Conservation (phyloP, 2,329 filamentous ascomycete genomes). For the Trichoderma citrinoviride region DNA sequence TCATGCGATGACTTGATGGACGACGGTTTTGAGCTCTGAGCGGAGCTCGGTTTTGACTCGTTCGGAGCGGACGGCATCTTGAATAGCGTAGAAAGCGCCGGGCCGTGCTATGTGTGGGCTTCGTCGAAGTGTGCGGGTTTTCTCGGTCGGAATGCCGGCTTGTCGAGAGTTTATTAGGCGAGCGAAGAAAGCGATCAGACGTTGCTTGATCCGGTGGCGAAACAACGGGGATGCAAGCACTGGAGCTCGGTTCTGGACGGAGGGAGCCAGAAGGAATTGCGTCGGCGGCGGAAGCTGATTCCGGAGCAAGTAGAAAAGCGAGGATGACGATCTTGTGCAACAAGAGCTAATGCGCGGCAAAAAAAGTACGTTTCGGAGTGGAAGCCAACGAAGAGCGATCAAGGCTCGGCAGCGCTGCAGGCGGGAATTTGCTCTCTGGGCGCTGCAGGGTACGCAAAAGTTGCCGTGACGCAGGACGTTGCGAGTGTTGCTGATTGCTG, state of each 20-base stretch:
- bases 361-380: neutral
- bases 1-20: constrained; percentile 52
- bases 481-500: neutral
- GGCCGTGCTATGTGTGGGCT: neutral
- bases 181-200: neutral
- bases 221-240: constrained; percentile 6
- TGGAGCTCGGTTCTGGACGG: constrained; percentile 8
- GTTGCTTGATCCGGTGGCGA: constrained; percentile 12
- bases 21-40: constrained; percentile 48
- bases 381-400: neutral
- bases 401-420: neutral
- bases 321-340: constrained; percentile 8
- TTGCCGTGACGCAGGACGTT: neutral
- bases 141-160: neutral
- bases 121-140: neutral
- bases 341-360: constrained; percentile 5
- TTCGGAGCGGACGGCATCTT: constrained; percentile 36
- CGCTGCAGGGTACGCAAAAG: neutral
- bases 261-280: constrained; percentile 10
- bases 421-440: neutral
- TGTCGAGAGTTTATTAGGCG: neutral
- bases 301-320: constrained; percentile 1
- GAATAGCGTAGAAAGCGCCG: neutral
- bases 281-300: constrained; percentile 15
- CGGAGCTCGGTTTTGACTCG: constrained; percentile 41